These are phyloP conservation scores for Aeschynomene evenia DNA, from an alignment of 306 rosid genomes.

Conservation along the genomic window DNA sequence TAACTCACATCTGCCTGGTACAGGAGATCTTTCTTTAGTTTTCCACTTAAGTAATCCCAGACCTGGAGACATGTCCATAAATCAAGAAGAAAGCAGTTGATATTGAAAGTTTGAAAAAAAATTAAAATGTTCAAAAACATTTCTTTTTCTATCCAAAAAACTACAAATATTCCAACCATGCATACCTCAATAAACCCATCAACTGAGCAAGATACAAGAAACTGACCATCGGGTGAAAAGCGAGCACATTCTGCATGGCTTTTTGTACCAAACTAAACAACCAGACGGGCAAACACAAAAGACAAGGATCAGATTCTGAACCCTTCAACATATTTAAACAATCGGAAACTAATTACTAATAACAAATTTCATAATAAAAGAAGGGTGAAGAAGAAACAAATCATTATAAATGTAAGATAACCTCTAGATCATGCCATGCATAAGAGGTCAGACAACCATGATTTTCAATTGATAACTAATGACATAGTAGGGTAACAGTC, in stretches of 20 bases:
- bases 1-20: conserved; percentile 97
- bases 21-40: conserved; percentile 98
- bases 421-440: neutral
- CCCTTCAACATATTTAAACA: neutral
- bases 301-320: conserved; percentile 15
- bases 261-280: conserved; percentile 82
- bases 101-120: conserved; percentile 18
- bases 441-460: neutral
- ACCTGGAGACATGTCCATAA: conserved; percentile 52
- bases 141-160: neutral
- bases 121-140: conserved; percentile 2
- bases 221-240: conserved; percentile 99
- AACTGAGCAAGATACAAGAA: conserved; percentile 89
- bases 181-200: conserved; percentile 97
- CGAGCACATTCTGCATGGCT: conserved; percentile 96
- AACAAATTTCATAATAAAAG: conserved; percentile 2
- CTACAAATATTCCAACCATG: conserved; percentile 4
- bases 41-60: conserved; percentile 97
- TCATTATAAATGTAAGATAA: neutral
- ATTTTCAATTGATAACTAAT: conserved; percentile 7
- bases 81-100: conserved; percentile 29
- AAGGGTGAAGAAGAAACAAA: neutral
- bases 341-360: neutral
- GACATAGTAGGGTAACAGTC: neutral
- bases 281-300: conserved; percentile 21